phyloP scores from a whole-genome alignment of 1,139 yeast species.

The Pneumocystis murina region DNA sequence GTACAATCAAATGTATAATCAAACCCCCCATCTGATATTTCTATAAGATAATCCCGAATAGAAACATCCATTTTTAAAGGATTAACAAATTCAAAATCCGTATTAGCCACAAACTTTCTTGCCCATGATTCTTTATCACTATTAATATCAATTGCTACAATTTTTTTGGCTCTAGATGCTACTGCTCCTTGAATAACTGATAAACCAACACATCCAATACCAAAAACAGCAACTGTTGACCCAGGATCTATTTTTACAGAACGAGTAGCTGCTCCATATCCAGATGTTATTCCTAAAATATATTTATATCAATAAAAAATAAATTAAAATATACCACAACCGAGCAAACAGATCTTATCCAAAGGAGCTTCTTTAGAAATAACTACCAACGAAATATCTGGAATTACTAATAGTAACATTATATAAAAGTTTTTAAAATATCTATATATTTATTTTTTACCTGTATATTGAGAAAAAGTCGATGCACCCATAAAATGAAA shows the following conservation, averaged over 20 bases:
- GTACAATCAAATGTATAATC: constrained; percentile 96
- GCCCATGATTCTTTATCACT: constrained; percentile 78
- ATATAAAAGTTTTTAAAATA: background rate
- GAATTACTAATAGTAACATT: constrained; percentile 41
- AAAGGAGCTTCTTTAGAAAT: constrained; percentile 70
- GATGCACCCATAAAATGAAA: constrained; percentile 96
- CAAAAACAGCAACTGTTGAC: constrained; percentile 89
- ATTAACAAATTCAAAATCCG: constrained; percentile 52
- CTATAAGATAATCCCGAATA: constrained; percentile 71
- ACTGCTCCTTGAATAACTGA: constrained; percentile 92
- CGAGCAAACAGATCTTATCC: constrained; percentile 80
- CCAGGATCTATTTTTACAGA: constrained; percentile 87
- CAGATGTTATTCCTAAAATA: constrained; percentile 64
- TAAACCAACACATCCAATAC: constrained; percentile 94
- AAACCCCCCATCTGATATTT: constrained; percentile 89
- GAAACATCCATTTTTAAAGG: constrained; percentile 60
- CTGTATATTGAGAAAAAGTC: constrained; percentile 84
- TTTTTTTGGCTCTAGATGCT: constrained; percentile 62
- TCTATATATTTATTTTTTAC: background rate
- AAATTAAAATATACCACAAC: constrained; percentile 40
- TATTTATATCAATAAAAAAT: too few species aligned
- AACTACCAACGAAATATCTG: constrained; percentile 94
- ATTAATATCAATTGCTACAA: constrained; percentile 79
- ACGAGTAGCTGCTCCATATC: constrained; percentile 92
- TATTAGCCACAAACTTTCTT: constrained; percentile 76